These are phyloP conservation scores for Aspergillus candidus DNA, from an alignment of 2,329 filamentous ascomycete species.

Conservation along the genomic window DNA sequence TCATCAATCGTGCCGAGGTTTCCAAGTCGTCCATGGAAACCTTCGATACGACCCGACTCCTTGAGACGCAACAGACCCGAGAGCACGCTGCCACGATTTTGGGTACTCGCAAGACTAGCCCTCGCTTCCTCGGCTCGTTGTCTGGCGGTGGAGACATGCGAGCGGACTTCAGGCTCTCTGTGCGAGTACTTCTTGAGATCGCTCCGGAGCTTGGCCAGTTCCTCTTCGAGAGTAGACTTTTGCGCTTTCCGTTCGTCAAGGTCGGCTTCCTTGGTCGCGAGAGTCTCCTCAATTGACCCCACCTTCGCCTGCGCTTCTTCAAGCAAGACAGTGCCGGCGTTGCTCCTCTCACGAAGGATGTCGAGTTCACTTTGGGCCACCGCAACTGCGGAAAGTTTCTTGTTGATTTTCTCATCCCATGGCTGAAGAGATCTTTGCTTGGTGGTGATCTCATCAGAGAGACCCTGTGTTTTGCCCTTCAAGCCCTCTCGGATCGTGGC, in stretches of 20 bases:
- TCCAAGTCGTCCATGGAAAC: constrained; percentile 90
- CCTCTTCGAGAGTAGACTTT: constrained; percentile 65
- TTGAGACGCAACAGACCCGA: constrained; percentile 89
- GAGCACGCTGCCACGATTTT: constrained; percentile 88
- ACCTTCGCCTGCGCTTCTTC: constrained; percentile 80
- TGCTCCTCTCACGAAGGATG: constrained; percentile 84
- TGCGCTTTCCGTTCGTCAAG: constrained; percentile 70
- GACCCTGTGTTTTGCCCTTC: constrained; percentile 91
- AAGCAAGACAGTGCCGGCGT: constrained; percentile 75
- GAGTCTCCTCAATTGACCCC: constrained; percentile 62
- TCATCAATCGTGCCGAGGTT: constrained; percentile 91
- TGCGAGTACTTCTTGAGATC: constrained; percentile 66
- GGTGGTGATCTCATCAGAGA: constrained; percentile 83
- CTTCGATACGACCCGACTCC: constrained; percentile 92
- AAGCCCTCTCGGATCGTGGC: constrained; percentile 75
- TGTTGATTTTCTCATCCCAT: constrained; percentile 94
- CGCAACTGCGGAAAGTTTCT: constrained; percentile 88
- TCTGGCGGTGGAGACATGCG: constrained; percentile 79
- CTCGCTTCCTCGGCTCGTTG: constrained; percentile 96
- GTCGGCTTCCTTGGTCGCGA: constrained; percentile 64
- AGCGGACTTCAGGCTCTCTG: constrained; percentile 74
- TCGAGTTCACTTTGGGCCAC: constrained; percentile 92
- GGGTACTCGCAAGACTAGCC: constrained; percentile 79
- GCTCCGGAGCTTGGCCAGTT: constrained; percentile 63
- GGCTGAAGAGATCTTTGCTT: constrained; percentile 95